Evolutionary conservation across 176 grass and related monocot species (phyloP).

Genomic region (Alopecurus myosuroides): DNA sequence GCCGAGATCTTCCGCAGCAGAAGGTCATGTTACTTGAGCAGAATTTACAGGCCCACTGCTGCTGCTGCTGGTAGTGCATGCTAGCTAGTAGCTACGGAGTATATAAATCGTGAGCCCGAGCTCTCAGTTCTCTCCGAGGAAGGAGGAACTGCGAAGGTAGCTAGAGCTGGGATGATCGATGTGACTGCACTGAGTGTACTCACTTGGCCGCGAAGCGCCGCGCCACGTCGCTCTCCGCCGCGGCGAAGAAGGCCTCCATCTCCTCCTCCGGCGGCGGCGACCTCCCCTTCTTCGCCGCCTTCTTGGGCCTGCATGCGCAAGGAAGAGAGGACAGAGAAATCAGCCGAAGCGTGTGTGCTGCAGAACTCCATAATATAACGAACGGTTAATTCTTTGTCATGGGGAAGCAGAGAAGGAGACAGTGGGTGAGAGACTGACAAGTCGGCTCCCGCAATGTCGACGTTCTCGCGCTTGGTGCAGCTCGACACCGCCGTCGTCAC

Average conservation of each 20-base stretch:
- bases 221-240: constrained; percentile 22
- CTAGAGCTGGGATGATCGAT: neutral
- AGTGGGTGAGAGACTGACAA: constrained; percentile 4
- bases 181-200: neutral
- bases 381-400: neutral
- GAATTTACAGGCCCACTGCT: constrained; percentile 27
- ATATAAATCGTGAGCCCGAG: constrained; percentile 4
- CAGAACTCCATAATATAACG: no score
- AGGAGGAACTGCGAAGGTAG: neutral
- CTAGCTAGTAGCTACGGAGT: constrained; percentile 5
- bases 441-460: neutral
- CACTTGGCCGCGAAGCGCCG: constrained; percentile 44
- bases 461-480: constrained; percentile 34
- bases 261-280: constrained; percentile 39
- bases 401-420: neutral
- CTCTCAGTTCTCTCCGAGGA: neutral
- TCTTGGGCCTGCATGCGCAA: neutral
- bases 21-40: neutral
- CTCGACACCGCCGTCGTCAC: constrained; percentile 3
- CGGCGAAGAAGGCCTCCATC: constrained; percentile 46
- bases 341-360: neutral
- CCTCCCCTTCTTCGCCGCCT: constrained; percentile 15
- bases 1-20: neutral
- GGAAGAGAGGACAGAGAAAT: neutral
- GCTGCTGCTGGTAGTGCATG: neutral